Evolutionary conservation across 306 rosid species (phyloP).

Genomic region (Sesbania bispinosa): DNA sequence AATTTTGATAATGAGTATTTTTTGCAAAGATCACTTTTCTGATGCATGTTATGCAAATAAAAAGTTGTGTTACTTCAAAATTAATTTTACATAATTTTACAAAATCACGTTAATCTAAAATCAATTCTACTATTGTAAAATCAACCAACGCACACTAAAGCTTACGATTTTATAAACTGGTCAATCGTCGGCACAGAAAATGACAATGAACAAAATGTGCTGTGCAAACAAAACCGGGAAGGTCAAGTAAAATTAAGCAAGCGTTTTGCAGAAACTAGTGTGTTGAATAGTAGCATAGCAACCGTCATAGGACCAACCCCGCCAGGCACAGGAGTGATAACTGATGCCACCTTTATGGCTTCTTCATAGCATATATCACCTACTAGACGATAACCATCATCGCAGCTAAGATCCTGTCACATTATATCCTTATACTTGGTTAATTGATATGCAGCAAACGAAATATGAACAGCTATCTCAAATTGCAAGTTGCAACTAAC

Average conservation of each 20-base stretch:
- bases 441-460: background rate
- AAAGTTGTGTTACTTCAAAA: too few species aligned
- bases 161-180: background rate
- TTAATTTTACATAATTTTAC: too few species aligned
- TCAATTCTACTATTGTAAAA: too few species aligned
- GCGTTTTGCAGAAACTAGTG: conserved; percentile 73
- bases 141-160: too few species aligned
- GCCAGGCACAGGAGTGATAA: conserved; percentile 86
- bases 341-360: conserved; percentile 66
- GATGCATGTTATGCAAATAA: too few species aligned
- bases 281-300: conserved; percentile 81
- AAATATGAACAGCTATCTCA: background rate
- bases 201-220: background rate
- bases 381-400: conserved; percentile 61
- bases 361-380: conserved; percentile 88
- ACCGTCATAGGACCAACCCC: conserved; percentile 95
- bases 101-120: too few species aligned
- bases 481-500: conserved; percentile 37
- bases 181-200: background rate
- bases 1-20: too few species aligned
- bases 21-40: too few species aligned
- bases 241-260: conserved; percentile 44
- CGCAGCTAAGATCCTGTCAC: conserved; percentile 59
- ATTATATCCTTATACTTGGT: background rate
- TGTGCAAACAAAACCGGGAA: background rate